Evolutionary conservation across 768 basidiomycete species (phyloP).

Genomic region (Termitomyces sp.): DNA sequence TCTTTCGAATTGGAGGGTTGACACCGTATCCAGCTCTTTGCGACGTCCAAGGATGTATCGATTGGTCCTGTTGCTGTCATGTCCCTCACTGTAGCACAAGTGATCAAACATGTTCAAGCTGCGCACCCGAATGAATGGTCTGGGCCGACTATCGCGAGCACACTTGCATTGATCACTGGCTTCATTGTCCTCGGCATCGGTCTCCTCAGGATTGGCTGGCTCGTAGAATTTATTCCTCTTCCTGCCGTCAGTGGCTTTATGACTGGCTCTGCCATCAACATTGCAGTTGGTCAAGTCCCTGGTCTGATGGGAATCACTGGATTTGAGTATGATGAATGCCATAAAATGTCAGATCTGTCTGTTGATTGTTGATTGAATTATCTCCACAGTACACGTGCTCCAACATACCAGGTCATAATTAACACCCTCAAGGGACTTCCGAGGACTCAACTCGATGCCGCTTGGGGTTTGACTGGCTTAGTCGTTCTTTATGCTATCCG

Average conservation of each 20-base stretch:
- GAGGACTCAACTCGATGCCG: conserved; percentile 71
- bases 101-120: conserved; percentile 62
- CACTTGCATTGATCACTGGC: conserved; percentile 80
- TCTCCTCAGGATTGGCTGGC: conserved; percentile 84
- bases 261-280: conserved; percentile 97
- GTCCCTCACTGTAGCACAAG: conserved; percentile 81
- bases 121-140: conserved; percentile 52
- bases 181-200: conserved; percentile 91
- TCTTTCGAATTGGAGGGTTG: not conserved
- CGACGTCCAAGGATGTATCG: conserved; percentile 97
- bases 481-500: conserved; percentile 66
- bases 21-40: conserved; percentile 62
- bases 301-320: conserved; percentile 83
- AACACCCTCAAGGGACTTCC: conserved; percentile 85
- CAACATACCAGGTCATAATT: conserved; percentile 86
- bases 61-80: conserved; percentile 99
- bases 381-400: conserved; percentile 70
- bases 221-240: conserved; percentile 90
- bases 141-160: conserved; percentile 74
- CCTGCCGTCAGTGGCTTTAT: conserved; percentile 89
- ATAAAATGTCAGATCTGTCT: not conserved
- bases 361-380: conserved; percentile 4
- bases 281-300: conserved; percentile 84
- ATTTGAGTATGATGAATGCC: conserved; percentile 54
- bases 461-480: conserved; percentile 81